Evolutionary conservation across 805 yeast species (phyloP).

Genomic region (Candida sanyiensis): DNA sequence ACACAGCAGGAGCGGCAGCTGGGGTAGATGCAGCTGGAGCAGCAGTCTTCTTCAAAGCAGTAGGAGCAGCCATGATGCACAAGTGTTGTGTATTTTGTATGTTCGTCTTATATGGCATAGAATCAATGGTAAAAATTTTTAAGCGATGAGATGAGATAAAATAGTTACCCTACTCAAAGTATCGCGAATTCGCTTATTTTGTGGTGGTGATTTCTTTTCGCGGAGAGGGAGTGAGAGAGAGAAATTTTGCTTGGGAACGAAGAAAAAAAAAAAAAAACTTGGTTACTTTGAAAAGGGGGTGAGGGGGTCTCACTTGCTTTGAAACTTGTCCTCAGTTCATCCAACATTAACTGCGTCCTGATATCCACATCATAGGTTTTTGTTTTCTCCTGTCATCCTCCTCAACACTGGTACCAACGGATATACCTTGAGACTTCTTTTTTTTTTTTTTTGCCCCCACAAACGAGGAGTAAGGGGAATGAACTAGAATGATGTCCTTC

Average conservation of each 20-base stretch:
- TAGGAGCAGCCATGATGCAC: constrained; percentile 41
- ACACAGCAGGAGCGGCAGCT: constrained; percentile 1
- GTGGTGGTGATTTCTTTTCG: neutral
- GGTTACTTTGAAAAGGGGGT: no score
- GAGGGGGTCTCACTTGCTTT: no score
- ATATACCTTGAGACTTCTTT: no score
- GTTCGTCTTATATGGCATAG: no score
- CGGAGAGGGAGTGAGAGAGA: no score
- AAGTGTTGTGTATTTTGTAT: no score
- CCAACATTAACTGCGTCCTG: no score
- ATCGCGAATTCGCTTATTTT: neutral
- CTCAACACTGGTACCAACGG: no score
- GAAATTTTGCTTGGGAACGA: neutral
- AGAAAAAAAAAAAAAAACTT: no score
- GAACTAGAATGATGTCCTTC: neutral
- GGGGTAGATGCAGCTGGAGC: constrained; percentile 2
- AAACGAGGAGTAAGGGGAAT: neutral
- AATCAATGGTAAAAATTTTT: constrained; percentile 6
- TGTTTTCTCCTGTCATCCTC: no score
- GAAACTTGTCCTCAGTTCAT: neutral
- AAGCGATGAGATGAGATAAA: constrained; percentile 5
- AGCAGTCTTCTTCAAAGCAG: constrained; percentile 28
- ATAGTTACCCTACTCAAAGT: constrained; percentile 2
- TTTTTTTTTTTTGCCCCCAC: neutral
- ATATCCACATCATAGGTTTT: no score